phyloP scores from a whole-genome alignment of 371 early-diverging fungal species.

The Mucor sp. region DNA sequence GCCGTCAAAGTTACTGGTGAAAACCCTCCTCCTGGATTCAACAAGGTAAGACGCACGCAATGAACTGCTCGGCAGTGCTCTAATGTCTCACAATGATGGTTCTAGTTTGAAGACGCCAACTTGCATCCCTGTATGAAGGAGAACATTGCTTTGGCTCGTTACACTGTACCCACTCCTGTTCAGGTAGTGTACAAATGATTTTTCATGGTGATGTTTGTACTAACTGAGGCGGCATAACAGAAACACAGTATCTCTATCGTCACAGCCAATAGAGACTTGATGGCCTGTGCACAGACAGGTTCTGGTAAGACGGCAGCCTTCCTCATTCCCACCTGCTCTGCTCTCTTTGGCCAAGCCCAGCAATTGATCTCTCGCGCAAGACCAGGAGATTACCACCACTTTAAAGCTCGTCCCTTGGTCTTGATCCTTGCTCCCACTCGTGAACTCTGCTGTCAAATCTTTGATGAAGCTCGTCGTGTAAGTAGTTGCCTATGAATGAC shows the following conservation, averaged over 20 bases:
- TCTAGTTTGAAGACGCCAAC: slow-evolving; percentile 52
- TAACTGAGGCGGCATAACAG: background rate
- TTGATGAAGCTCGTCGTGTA: slow-evolving; percentile 50
- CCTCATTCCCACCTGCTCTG: slow-evolving; percentile 61
- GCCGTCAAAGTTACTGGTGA: slow-evolving; percentile 53
- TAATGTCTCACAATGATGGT: background rate
- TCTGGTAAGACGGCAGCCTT: slow-evolving; percentile 81
- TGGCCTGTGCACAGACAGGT: slow-evolving; percentile 85
- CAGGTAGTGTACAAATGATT: slow-evolving; percentile 39
- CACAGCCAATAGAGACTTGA: slow-evolving; percentile 64
- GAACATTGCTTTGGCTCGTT: slow-evolving; percentile 60
- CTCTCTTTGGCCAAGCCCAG: slow-evolving; percentile 36
- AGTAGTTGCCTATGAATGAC: background rate
- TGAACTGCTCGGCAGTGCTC: background rate
- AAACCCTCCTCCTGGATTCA: slow-evolving; percentile 47
- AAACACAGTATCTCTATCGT: slow-evolving; percentile 71
- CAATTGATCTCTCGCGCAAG: slow-evolving; percentile 30
- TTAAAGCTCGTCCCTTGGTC: slow-evolving; percentile 36
- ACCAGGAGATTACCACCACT: slow-evolving; percentile 30
- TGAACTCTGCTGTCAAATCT: slow-evolving; percentile 49
- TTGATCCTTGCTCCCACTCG: slow-evolving; percentile 50
- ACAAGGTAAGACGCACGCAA: slow-evolving; percentile 19
- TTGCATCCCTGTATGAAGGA: slow-evolving; percentile 53
- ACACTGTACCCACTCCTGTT: slow-evolving; percentile 70
- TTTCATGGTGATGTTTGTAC: background rate